phyloP scores from a whole-genome alignment of 164 flowering plant genomes.

The Stephania japonica region DNA sequence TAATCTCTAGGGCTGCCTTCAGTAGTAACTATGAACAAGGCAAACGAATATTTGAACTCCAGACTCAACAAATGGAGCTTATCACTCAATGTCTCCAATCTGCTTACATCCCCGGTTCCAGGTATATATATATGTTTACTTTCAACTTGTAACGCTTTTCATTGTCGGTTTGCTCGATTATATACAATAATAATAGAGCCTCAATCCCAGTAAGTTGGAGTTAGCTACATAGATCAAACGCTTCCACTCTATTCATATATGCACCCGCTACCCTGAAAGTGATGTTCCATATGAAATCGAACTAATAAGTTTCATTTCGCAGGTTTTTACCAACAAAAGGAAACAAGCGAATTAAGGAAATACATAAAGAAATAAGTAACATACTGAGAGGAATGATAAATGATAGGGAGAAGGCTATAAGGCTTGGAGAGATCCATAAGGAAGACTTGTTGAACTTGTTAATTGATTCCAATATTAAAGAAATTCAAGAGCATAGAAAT shows the following conservation, averaged over 20 bases:
- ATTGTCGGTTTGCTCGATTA: too few relatives aligned
- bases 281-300: neutral
- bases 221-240: neutral
- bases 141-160: neutral
- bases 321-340: constrained; percentile 22
- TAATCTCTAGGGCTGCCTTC: constrained; percentile 41
- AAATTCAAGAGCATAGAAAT: constrained; percentile 6
- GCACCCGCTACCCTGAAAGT: too few relatives aligned
- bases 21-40: constrained; percentile 46
- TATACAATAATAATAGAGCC: too few relatives aligned
- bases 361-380: constrained; percentile 6
- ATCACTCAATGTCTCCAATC: constrained; percentile 12
- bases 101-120: constrained; percentile 35
- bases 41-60: constrained; percentile 31
- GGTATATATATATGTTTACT: constrained; percentile 20
- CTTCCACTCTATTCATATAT: neutral
- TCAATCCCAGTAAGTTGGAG: neutral
- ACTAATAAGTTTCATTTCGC: too few relatives aligned
- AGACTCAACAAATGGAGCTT: constrained; percentile 24
- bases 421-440: neutral
- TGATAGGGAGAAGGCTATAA: constrained; percentile 11
- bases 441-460: constrained; percentile 20
- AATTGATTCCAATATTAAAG: constrained; percentile 17
- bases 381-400: constrained; percentile 15
- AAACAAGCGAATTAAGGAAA: constrained; percentile 17